A percentile compares a stretch with the other conserved stretches of the same genome.
phyloP scores from a whole-genome alignment of 805 yeast genomes.

The Soucietia sequanensis region DNA sequence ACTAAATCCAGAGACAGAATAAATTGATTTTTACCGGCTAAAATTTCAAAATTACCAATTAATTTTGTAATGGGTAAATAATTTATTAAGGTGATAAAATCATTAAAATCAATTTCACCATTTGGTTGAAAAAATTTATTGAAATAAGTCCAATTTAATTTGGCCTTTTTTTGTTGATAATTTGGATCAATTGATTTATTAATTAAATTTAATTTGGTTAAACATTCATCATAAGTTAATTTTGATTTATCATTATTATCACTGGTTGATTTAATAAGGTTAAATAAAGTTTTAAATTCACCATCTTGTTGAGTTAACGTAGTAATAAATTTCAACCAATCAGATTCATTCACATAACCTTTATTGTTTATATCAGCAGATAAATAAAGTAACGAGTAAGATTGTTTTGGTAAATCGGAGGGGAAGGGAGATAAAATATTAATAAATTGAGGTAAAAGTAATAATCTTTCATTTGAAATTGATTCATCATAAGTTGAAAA shows the following conservation, averaged over 20 bases:
- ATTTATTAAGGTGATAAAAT: conserved; percentile 40
- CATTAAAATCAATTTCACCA: conserved; percentile 36
- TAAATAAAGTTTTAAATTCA: conserved; percentile 27
- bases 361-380: conserved; percentile 72
- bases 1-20: conserved; percentile 31
- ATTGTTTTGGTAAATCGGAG: conserved; percentile 35
- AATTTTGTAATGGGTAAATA: conserved; percentile 46
- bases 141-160: conserved; percentile 44
- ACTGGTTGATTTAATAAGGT: conserved; percentile 17
- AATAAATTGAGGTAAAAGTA: conserved; percentile 36
- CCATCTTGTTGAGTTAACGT: conserved; percentile 35
- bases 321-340: conserved; percentile 73
- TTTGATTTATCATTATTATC: conserved; percentile 8
- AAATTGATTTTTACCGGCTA: conserved; percentile 30
- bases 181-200: conserved; percentile 41
- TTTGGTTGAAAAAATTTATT: conserved; percentile 38
- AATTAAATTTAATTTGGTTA: conserved; percentile 31
- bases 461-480: conserved; percentile 18
- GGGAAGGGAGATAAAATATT: conserved; percentile 41
- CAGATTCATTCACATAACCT: conserved; percentile 66
- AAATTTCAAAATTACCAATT: conserved; percentile 41
- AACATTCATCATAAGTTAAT: conserved; percentile 34
- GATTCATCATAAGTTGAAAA: conserved; percentile 28
- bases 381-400: conserved; percentile 60
- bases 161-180: conserved; percentile 40